phyloP scores from a whole-genome alignment of 1,284 basidiomycete genomes.

The Fomitopsis betulina region DNA sequence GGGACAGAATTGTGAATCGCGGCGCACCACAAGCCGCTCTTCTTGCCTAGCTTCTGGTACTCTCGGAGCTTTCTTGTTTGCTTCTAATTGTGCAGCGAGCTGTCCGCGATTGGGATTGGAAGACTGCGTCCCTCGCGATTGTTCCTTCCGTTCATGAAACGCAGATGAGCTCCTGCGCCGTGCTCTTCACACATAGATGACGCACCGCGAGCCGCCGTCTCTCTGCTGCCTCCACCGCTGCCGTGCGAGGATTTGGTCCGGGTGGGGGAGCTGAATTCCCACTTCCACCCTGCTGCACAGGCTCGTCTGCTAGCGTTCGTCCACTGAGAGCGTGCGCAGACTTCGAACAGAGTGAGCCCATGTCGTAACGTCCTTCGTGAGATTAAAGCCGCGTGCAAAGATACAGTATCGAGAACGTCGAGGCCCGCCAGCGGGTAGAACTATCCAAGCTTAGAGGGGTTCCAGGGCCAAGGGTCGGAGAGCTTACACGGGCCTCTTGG shows the following conservation, averaged over 20 bases:
- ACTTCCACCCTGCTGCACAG: constrained; percentile 12
- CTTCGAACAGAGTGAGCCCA: constrained; percentile 72
- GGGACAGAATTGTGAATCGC: constrained; percentile 2
- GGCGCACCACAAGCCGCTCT: constrained; percentile 57
- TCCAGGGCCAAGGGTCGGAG: neutral
- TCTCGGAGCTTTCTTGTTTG: constrained; percentile 43
- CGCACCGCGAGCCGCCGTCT: constrained; percentile 58
- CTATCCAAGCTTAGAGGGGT: constrained; percentile 1
- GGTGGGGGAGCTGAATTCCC: neutral
- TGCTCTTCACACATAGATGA: constrained; percentile 8
- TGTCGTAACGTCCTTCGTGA: constrained; percentile 21
- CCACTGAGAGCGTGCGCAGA: constrained; percentile 43
- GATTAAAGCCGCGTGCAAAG: neutral
- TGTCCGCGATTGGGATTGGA: constrained; percentile 64
- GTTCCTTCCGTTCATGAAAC: constrained; percentile 31
- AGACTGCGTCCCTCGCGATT: constrained; percentile 51
- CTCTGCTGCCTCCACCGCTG: constrained; percentile 70
- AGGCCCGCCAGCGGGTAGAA: constrained; percentile 1
- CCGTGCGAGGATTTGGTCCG: constrained; percentile 42
- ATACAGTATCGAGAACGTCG: neutral
- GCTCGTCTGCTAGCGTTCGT: constrained; percentile 38
- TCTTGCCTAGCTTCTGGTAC: constrained; percentile 47
- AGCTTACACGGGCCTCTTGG: neutral
- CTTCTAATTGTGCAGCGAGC: constrained; percentile 52
- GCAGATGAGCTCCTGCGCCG: constrained; percentile 10